A percentile compares a stretch with the other conserved stretches of the same genome.
These are phyloP conservation scores for Dactylella cylindrospora DNA, from an alignment of 2,329 filamentous ascomycete species.

Conservation along the genomic window DNA sequence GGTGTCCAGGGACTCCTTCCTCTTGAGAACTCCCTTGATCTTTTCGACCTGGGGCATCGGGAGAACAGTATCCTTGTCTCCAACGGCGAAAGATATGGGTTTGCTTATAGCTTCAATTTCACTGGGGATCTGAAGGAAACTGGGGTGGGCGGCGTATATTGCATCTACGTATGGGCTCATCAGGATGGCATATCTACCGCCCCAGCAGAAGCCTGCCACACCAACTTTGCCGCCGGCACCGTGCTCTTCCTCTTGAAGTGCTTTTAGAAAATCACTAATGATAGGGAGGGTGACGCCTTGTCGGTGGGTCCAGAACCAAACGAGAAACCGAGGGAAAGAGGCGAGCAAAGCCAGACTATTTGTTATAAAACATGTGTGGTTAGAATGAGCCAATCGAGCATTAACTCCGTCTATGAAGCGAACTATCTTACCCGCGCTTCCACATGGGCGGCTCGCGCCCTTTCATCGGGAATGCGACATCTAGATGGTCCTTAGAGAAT, in stretches of 20 bases:
- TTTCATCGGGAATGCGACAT: constrained; percentile 21
- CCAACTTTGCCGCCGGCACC: constrained; percentile 54
- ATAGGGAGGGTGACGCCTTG: constrained; percentile 44
- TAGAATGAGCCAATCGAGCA: no score
- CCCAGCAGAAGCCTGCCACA: constrained; percentile 66
- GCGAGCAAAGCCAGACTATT: constrained; percentile 6
- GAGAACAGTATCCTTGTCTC: constrained; percentile 55
- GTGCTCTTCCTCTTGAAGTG: constrained; percentile 35
- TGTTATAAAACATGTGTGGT: no score
- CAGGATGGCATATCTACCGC: constrained; percentile 60
- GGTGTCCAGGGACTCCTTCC: constrained; percentile 50
- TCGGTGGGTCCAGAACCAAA: constrained; percentile 45
- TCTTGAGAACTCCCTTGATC: constrained; percentile 52
- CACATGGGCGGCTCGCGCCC: constrained; percentile 25
- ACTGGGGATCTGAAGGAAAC: constrained; percentile 54
- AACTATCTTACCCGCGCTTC: constrained; percentile 14
- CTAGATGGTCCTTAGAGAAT: constrained; percentile 11
- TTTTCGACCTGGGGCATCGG: constrained; percentile 50
- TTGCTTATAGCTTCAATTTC: constrained; percentile 56
- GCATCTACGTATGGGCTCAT: constrained; percentile 52
- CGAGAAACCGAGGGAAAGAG: constrained; percentile 12
- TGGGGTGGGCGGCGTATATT: constrained; percentile 45
- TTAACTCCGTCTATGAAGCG: neutral
- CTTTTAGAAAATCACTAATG: constrained; percentile 45
- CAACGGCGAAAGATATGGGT: constrained; percentile 57